phyloP scores from a whole-genome alignment of 73 alveolate genomes.

The Paramecium biaurelia region DNA sequence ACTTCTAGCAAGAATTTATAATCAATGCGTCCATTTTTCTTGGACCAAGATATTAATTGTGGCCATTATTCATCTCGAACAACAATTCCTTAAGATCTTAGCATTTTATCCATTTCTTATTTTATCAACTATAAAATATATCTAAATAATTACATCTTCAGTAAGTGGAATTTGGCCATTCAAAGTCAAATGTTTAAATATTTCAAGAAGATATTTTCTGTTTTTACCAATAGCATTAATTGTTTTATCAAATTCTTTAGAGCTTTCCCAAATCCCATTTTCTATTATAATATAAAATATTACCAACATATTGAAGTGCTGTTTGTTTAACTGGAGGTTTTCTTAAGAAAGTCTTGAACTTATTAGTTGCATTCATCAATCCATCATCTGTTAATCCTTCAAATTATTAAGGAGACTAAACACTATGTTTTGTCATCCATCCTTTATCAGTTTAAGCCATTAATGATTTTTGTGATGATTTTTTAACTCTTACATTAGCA shows the following conservation, averaged over 20 bases:
- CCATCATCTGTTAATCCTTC: slow-evolving; percentile 49
- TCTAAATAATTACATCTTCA: slow-evolving; percentile 34
- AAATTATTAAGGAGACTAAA: neutral
- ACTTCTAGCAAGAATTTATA: slow-evolving; percentile 77
- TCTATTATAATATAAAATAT: neutral
- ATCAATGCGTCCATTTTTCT: slow-evolving; percentile 71
- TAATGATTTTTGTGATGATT: neutral
- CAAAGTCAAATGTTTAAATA: slow-evolving; percentile 65
- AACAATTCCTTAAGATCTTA: slow-evolving; percentile 55
- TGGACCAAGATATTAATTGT: slow-evolving; percentile 67
- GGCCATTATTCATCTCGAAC: slow-evolving; percentile 72
- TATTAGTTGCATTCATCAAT: slow-evolving; percentile 42
- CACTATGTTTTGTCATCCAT: neutral
- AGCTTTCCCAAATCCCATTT: slow-evolving; percentile 71
- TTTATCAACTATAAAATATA: neutral
- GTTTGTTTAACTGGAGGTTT: neutral
- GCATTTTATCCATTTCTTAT: slow-evolving; percentile 49
- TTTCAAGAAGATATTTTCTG: slow-evolving; percentile 72
- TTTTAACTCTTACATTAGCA: slow-evolving; percentile 4
- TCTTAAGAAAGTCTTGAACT: slow-evolving; percentile 29
- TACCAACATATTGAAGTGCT: neutral
- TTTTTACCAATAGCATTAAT: slow-evolving; percentile 72
- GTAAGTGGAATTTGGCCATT: slow-evolving; percentile 64
- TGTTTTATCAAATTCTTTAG: slow-evolving; percentile 73
- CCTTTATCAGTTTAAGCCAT: slow-evolving; percentile 29